phyloP scores from a whole-genome alignment of 306 rosid species.

The Acacia crassicarpa region DNA sequence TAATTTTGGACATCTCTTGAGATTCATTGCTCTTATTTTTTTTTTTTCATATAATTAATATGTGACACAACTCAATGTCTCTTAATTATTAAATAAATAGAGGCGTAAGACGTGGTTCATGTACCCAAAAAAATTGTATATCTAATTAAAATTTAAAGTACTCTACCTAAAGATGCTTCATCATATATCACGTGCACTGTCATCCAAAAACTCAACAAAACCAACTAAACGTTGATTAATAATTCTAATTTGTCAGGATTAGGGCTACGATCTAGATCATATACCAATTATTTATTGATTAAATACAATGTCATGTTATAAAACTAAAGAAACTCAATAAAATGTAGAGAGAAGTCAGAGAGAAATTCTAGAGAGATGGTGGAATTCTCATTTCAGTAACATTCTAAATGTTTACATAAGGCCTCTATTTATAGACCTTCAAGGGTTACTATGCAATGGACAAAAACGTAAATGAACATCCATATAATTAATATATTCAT shows the following conservation, averaged over 20 bases:
- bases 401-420: no score
- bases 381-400: no score
- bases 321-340: no score
- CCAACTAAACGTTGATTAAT: slow-evolving; percentile 1
- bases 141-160: background rate
- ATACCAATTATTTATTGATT: background rate
- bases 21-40: background rate
- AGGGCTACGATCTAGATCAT: slow-evolving; percentile 3
- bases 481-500: no score
- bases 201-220: slow-evolving; percentile 6
- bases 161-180: background rate
- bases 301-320: background rate
- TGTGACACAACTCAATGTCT: background rate
- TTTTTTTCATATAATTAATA: background rate
- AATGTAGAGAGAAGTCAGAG: no score
- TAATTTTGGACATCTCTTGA: background rate
- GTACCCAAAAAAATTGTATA: background rate
- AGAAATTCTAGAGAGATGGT: no score
- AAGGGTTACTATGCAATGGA: no score
- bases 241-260: background rate
- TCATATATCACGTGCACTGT: slow-evolving; percentile 30
- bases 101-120: background rate
- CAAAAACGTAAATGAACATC: no score
- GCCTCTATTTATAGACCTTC: no score
- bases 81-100: background rate